Base-by-base conservation (phyloP, 75 land plant genomes). In the Gnetum montanum region DNA sequence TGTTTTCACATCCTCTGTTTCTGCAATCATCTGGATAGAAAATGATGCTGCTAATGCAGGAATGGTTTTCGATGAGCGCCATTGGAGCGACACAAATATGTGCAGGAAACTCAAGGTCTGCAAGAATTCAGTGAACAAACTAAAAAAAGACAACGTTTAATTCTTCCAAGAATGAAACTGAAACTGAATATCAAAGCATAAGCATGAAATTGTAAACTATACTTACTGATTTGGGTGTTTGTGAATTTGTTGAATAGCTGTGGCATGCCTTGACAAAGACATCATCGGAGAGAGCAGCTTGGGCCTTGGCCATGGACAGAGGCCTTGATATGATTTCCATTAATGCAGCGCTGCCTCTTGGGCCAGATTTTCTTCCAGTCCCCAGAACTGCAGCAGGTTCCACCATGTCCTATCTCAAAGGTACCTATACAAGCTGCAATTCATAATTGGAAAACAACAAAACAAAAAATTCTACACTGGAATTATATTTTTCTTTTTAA, bases 281-380 rank as follows among this genome's bases (percentile, higher is more conserved):
- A 4, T 26, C 80, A 31, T 59, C 85, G 20, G 96, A 90, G 76
- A 86, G 69, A 66, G 74, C 88, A n/a, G 92, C 96, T 1, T 86
- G 96, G 96, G 79, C 88, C 1, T 40, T 90, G 43, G 92, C 96
- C 0, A 75, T 74, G 80, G 96, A 90, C 61, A 70, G 79, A 46
- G 88, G 70, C 1, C 49, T 90, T 12, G 74, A 82, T 62, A 76
- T 89, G 83, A 84, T 89, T 24, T 57, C 71, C 12, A 59, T 89
- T 34, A 89, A 89, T 44, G 67, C 75, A 4, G 92, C 88, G 8
- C 62, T 77, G 7, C 26, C 81, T 33, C 58, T 70, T 48, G 71
- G 66, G 23, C 72, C 80, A 3, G 63, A 57, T 19, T 27, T 69
- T n/a, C n/a, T n/a, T n/a, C n/a, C 1, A 34, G 69, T 31, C 34